Evolutionary conservation across 768 basidiomycete genomes (phyloP).

Genomic region (Lactarius vividus): DNA sequence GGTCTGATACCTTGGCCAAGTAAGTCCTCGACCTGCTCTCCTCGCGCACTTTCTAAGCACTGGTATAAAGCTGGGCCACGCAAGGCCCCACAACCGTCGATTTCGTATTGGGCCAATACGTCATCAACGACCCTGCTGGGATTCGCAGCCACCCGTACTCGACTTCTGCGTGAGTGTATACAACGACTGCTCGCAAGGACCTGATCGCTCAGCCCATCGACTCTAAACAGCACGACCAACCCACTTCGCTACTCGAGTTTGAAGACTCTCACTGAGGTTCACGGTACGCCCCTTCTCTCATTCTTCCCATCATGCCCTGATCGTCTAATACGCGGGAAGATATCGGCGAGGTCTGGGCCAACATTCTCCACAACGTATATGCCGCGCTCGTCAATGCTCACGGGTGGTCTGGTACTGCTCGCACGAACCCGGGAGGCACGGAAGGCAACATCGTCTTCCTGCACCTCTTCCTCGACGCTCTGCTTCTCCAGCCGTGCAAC

Average conservation of each 20-base stretch:
- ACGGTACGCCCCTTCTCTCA: conserved; percentile 37
- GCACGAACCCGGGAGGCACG: conserved; percentile 40
- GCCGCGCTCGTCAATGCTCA: conserved; percentile 33
- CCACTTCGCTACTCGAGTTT: conserved; percentile 45
- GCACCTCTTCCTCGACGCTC: conserved; percentile 49
- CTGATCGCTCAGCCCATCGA: conserved; percentile 13
- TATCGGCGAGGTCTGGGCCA: conserved; percentile 60
- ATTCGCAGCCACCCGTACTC: conserved; percentile 61
- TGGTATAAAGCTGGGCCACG: conserved; percentile 35
- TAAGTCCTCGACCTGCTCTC: conserved; percentile 1
- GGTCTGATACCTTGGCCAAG: conserved; percentile 50
- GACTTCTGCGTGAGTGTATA: conserved; percentile 43
- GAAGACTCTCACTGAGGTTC: conserved; percentile 43
- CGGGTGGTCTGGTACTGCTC: conserved; percentile 36
- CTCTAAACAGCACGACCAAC: conserved; percentile 34
- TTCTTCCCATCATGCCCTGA: conserved; percentile 1
- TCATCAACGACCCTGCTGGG: conserved; percentile 48
- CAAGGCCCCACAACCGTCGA: conserved; percentile 38
- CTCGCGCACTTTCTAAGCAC: conserved; percentile 7
- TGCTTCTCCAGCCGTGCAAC: conserved; percentile 46
- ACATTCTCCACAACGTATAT: conserved; percentile 41
- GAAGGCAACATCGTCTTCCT: conserved; percentile 52
- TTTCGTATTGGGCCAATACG: conserved; percentile 50
- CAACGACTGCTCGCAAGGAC: conserved; percentile 30
- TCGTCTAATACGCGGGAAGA: conserved; percentile 28